Conservation (phyloP, 2,329 filamentous ascomycete species). For the Apiospora kogelbergensis region DNA sequence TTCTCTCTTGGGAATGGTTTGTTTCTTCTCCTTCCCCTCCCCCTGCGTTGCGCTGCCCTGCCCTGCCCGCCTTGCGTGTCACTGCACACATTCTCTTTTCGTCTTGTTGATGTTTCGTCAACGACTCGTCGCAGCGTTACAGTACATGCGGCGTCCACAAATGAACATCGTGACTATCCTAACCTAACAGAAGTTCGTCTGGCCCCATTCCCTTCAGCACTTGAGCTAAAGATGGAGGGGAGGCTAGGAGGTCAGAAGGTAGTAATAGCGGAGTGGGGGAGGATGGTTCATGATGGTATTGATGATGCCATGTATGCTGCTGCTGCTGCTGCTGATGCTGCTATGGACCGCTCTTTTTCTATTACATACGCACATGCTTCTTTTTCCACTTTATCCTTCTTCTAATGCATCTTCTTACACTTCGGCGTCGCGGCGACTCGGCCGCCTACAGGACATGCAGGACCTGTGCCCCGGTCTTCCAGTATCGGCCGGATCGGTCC, state of each 20-base stretch:
- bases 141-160: background rate
- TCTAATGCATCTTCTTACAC: background rate
- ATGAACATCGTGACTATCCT: background rate
- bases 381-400: background rate
- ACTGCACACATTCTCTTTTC: background rate
- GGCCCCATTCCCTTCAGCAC: background rate
- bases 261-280: background rate
- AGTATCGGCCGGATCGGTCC: conserved; percentile 1
- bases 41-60: background rate
- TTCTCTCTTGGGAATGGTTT: conserved; percentile 5
- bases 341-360: background rate
- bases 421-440: background rate
- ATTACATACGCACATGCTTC: background rate
- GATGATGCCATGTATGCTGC: background rate
- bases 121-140: background rate
- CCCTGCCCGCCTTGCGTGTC: background rate
- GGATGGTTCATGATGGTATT: background rate
- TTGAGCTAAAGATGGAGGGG: background rate
- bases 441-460: background rate
- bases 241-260: background rate
- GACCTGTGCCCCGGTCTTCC: background rate
- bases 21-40: background rate
- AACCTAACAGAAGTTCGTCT: background rate
- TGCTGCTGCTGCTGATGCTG: background rate
- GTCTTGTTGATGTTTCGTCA: background rate